Base-by-base conservation (phyloP, 495 filamentous ascomycete species). In the Daldinia decipiens region DNA sequence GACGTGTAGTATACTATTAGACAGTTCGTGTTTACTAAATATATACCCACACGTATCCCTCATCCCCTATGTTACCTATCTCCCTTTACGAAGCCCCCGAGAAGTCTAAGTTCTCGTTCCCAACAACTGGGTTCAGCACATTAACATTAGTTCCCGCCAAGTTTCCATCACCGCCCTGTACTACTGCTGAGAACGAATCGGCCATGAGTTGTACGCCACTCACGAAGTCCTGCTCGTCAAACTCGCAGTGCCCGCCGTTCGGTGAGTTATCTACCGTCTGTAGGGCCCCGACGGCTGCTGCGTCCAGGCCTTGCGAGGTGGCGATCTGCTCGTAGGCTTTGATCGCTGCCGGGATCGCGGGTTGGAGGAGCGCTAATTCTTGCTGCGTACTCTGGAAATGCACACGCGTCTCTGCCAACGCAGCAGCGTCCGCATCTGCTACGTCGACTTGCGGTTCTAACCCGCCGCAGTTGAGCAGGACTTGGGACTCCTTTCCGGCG, bases 231-330 rank as follows among this genome's bases (percentile, higher is more conserved):
- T 79, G 8, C 53, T 78, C 82, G 71, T 86, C 84, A 62, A 86
- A 85, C 60, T 82, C 83, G 73, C 84, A 86, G 74, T 85, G 84
- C 0, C 84, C 83, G 5, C 82, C 81, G 21, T 74, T 57, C 1
- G 83, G 84, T 13, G 77, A 77, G 68, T 85, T 84, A 54, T 86
- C 82, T 3, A 84, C 82, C 0, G 83, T 85, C 77, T 84, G 82
- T 52, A 83, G 59, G 6, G 76, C 73, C 27, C 79, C 80, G 68
- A 84, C 78, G 62, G 82, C 62, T 12, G 47, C 64, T 0, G 74
- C 71, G 21, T 64, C 65, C 47, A 86, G 50, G 0, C 84, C 84
- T 19, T 72, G 74, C 1, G 40, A 67, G 0, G 74, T 47, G 5
- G 78, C 83, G 17, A 83, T 52, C 47, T 76, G 66, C 73, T 84